Evolutionary conservation across 495 filamentous ascomycete species (phyloP).

Genomic region (Trichoderma erinaceum): DNA sequence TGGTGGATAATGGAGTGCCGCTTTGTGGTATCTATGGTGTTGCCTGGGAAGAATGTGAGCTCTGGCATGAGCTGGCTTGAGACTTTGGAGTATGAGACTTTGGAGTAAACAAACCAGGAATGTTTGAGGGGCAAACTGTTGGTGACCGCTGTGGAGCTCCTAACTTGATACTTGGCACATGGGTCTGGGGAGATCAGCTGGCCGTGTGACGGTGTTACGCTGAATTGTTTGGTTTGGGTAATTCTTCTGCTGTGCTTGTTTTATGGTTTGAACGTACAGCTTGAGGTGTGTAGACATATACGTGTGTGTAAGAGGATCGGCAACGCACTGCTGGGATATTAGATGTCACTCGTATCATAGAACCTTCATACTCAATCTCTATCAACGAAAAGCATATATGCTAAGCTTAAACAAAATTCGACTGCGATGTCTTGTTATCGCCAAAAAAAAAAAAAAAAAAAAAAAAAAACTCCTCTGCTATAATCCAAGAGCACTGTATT

Average conservation of each 20-base stretch:
- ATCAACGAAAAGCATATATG: no score
- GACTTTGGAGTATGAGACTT: background rate
- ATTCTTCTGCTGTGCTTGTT: background rate
- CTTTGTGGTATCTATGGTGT: background rate
- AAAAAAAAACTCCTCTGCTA: background rate
- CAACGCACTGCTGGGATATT: background rate
- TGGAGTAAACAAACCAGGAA: background rate
- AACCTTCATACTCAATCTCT: no score
- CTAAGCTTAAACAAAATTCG: background rate
- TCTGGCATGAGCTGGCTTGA: background rate
- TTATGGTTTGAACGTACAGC: background rate
- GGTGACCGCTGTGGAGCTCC: background rate
- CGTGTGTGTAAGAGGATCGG: background rate
- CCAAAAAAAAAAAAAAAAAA: background rate
- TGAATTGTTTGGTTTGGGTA: background rate
- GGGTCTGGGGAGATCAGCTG: background rate
- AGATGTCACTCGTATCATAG: background rate
- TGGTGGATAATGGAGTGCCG: background rate
- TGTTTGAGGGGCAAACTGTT: background rate
- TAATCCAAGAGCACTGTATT: slow-evolving; percentile 6
- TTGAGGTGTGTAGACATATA: background rate
- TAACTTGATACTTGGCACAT: background rate
- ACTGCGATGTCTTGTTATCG: background rate
- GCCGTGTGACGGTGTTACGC: background rate
- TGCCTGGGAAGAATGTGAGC: background rate